Percentiles rank a stretch among this genome's conserved stretches.
phyloP scores from a whole-genome alignment of 441 rosid species.

The Mallotus japonicus region DNA sequence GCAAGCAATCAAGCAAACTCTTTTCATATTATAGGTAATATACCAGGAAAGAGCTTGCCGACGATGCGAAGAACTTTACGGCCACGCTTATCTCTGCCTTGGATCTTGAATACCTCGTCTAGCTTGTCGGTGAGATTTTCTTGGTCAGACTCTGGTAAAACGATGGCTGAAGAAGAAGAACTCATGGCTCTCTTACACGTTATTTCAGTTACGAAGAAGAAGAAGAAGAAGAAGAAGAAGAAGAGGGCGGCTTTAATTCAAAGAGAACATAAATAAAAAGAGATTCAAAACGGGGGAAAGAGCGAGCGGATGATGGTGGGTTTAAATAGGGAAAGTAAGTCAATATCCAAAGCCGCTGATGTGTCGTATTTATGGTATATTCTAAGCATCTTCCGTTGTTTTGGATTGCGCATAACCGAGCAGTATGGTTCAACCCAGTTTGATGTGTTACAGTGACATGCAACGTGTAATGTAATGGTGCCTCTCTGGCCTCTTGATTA shows the following conservation, averaged over 20 bases:
- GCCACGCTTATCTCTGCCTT: conserved; percentile 74
- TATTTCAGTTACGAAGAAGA: not conserved
- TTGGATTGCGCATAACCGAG: conserved; percentile 18
- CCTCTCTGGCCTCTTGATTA: not conserved
- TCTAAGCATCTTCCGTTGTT: conserved; percentile 26
- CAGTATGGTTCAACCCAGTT: not conserved
- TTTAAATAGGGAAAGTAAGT: not conserved
- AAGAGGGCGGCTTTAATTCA: not conserved
- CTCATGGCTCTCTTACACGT: conserved; percentile 15
- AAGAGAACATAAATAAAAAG: not conserved
- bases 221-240: no score
- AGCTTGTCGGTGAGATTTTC: conserved; percentile 53
- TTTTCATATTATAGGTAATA: not conserved
- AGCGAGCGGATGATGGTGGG: not conserved
- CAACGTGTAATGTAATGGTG: not conserved
- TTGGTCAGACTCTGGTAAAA: conserved; percentile 38
- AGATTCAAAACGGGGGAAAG: not conserved
- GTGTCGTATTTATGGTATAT: conserved; percentile 13
- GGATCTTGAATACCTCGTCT: conserved; percentile 58
- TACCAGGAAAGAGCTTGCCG: conserved; percentile 72
- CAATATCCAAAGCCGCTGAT: not conserved
- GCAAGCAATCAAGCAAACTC: not conserved
- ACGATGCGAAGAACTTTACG: conserved; percentile 62
- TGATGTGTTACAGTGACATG: not conserved
- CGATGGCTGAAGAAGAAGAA: not conserved